These are phyloP conservation scores for Fomitopsis pulvina DNA, from an alignment of 768 basidiomycete genomes.

Conservation along the genomic window DNA sequence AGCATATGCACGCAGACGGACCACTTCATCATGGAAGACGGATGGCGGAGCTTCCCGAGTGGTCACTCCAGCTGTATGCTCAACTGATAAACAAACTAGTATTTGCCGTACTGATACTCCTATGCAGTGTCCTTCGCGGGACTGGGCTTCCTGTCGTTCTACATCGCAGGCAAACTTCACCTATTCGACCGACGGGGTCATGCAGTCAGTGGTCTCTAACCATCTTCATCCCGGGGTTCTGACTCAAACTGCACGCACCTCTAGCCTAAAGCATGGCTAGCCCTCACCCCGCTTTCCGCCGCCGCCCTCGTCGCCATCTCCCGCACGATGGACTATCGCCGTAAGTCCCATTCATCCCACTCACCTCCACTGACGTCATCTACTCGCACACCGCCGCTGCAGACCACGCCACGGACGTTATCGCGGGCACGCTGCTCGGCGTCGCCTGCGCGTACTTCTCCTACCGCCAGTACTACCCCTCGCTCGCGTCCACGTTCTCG, in stretches of 20 bases:
- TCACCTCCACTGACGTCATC: slow-evolving; percentile 9
- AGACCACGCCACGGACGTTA: slow-evolving; percentile 93
- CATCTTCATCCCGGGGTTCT: neutral
- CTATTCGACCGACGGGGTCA: slow-evolving; percentile 80
- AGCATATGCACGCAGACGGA: slow-evolving; percentile 76
- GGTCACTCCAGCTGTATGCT: slow-evolving; percentile 82
- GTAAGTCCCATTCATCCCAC: slow-evolving; percentile 35
- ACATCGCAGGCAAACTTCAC: slow-evolving; percentile 89
- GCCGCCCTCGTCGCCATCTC: slow-evolving; percentile 78
- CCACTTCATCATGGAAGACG: slow-evolving; percentile 56
- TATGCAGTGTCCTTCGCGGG: slow-evolving; percentile 87
- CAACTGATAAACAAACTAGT: neutral
- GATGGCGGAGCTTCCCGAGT: slow-evolving; percentile 89
- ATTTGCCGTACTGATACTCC: neutral
- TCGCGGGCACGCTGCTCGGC: slow-evolving; percentile 75
- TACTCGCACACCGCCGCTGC: slow-evolving; percentile 7
- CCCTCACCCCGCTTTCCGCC: slow-evolving; percentile 67
- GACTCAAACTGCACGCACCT: neutral
- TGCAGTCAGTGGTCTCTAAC: slow-evolving; percentile 37
- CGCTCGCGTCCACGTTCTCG: slow-evolving; percentile 52
- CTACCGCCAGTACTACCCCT: slow-evolving; percentile 82
- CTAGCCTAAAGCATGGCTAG: slow-evolving; percentile 71
- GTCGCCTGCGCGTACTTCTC: slow-evolving; percentile 62
- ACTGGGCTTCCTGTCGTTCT: slow-evolving; percentile 81
- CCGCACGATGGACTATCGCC: slow-evolving; percentile 89